Evolutionary conservation across 805 yeast species (phyloP).

Genomic region (Ogataea parapolymorpha): DNA sequence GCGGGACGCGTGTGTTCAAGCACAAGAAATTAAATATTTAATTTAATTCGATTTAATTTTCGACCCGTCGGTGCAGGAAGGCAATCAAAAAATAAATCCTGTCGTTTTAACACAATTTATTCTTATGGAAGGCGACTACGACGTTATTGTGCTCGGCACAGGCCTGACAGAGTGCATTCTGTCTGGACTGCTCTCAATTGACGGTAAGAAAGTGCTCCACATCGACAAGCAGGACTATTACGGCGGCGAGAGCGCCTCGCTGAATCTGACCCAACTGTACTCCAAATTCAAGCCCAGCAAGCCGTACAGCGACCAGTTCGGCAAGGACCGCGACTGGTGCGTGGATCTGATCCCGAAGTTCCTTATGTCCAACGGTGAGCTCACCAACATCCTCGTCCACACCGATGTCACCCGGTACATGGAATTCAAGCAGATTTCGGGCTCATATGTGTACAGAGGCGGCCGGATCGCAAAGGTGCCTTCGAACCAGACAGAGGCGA

Average conservation of each 20-base stretch:
- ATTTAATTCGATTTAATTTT: not conserved
- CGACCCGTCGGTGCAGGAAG: conserved; percentile 8
- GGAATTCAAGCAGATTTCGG: conserved; percentile 95
- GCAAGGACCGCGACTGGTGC: conserved; percentile 97
- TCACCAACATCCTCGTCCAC: conserved; percentile 91
- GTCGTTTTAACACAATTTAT: not conserved
- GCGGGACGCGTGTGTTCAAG: conserved; percentile 74
- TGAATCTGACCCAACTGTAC: conserved; percentile 70
- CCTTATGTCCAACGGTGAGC: conserved; percentile 95
- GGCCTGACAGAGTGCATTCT: conserved; percentile 97
- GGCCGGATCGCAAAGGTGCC: conserved; percentile 96
- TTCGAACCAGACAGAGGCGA: conserved; percentile 85
- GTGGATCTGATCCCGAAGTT: conserved; percentile 96
- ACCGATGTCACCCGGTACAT: conserved; percentile 95
- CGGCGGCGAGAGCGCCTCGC: conserved; percentile 90
- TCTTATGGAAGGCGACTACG: conserved; percentile 91
- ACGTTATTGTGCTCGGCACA: conserved; percentile 89
- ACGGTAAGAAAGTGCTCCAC: conserved; percentile 95
- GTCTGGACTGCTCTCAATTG: conserved; percentile 92
- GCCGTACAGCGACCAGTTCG: conserved; percentile 65
- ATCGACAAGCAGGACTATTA: conserved; percentile 95
- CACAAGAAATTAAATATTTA: conserved; percentile 59
- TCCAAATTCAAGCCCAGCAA: conserved; percentile 82
- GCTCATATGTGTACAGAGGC: conserved; percentile 86
- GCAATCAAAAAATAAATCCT: conserved; percentile 4